Evolutionary conservation across 768 basidiomycete species (phyloP), one percentile per base, ranked within the genome.

Genomic region (Collybia mongolica): DNA sequence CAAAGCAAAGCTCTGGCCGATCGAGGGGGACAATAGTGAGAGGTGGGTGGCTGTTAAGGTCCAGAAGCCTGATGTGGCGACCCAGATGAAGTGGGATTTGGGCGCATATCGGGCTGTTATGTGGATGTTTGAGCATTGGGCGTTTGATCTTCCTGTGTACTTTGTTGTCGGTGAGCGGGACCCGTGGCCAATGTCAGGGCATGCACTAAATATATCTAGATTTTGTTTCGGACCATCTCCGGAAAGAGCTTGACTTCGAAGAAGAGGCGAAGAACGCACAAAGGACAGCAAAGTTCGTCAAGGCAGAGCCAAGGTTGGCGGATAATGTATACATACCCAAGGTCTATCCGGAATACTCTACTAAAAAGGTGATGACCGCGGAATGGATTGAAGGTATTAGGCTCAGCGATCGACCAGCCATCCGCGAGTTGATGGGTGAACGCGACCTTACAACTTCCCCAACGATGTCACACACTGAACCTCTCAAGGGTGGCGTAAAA

Each of bases 1-100:
- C 62, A 77, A 79, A 39, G 95, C 95, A 4, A 77, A 74, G 46
- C 57, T 77, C 14, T 75, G 77, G 74, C 71, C 75, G 0, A 58
- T 39, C 22, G 59, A 68, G 5, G 72, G 67, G 9, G 71, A 75
- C 45, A 65, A 65, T 7, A 72, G 73, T 48, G 76, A 72, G 26
- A 72, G 79, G 29, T 87, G 86, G 81, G 93, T 98, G 1, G 95
- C 94, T 0, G 94, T 98, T 53, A 98, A 98, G 71, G 75, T 91
- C 18, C 93, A 97, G 71, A 96, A 95, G 60, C 93, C 92, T 2
- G 88, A 84, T 28, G 90, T 98, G 5, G 77, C 76, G 44, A 90
- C 81, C 57, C 94, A 97, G 70, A 86, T 89, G 72, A 84, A 90
- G 54, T 92, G 86, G 82, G 91, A 93, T 60, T 71, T 93, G 11